A percentile compares a stretch with the other conserved stretches of the same genome.
These are phyloP conservation scores for Apostasia ramifera DNA, from an alignment of 106 monocot species.

Conservation along the genomic window DNA sequence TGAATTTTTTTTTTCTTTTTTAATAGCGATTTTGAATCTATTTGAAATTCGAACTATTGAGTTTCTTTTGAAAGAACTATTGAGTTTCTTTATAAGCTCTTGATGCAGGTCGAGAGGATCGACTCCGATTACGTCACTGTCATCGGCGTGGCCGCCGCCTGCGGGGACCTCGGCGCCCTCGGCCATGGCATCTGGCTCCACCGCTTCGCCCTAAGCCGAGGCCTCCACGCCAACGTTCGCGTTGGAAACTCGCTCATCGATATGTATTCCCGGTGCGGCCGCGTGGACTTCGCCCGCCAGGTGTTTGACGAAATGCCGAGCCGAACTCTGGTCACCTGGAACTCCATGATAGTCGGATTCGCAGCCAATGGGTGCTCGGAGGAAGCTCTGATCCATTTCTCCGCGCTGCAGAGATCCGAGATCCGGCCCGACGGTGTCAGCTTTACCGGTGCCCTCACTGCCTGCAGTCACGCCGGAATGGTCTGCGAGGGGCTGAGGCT, in stretches of 20 bases:
- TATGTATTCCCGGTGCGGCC: slow-evolving; percentile 49
- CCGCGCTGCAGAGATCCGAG: slow-evolving; percentile 18
- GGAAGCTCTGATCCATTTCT: slow-evolving; percentile 28
- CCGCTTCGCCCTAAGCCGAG: slow-evolving; percentile 13
- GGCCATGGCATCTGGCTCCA: slow-evolving; percentile 43
- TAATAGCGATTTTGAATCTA: too few relatives aligned
- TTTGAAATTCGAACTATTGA: too few relatives aligned
- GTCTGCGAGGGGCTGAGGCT: slow-evolving; percentile 29
- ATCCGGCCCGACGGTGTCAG: slow-evolving; percentile 26
- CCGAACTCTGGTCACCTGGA: slow-evolving; percentile 37
- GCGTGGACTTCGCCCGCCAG: slow-evolving; percentile 21
- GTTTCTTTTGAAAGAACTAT: too few relatives aligned
- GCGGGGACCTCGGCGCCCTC: slow-evolving; percentile 33
- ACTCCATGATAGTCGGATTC: slow-evolving; percentile 38
- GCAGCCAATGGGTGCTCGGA: slow-evolving; percentile 26
- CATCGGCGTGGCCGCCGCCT: slow-evolving; percentile 30
- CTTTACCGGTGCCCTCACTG: slow-evolving; percentile 37
- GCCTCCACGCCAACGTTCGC: slow-evolving; percentile 15
- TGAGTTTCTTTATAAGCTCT: background rate
- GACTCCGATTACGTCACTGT: slow-evolving; percentile 47
- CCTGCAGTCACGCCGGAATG: slow-evolving; percentile 41
- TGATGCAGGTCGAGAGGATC: slow-evolving; percentile 20
- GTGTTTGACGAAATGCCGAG: slow-evolving; percentile 19
- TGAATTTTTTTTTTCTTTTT: too few relatives aligned
- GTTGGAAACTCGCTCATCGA: slow-evolving; percentile 42